Conservation (phyloP, 1,284 basidiomycete species). For the Phlebopus sp. region DNA sequence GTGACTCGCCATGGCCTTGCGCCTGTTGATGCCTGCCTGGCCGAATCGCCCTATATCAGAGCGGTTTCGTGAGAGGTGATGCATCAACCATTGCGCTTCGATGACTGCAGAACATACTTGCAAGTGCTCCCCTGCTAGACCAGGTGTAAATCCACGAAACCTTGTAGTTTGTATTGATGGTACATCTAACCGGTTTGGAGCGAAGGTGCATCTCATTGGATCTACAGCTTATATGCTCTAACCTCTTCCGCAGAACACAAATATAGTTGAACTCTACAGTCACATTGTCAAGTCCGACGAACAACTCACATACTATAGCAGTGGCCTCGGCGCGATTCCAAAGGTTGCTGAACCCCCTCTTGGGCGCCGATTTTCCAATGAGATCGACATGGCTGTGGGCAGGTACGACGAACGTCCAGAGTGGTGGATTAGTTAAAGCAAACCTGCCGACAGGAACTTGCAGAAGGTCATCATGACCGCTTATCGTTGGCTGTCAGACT, state of each 20-base stretch:
- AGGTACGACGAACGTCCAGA: conserved; percentile 16
- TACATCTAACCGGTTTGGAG: conserved; percentile 35
- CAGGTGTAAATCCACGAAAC: conserved; percentile 19
- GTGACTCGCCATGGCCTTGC: too few species aligned
- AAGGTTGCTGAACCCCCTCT: conserved; percentile 14
- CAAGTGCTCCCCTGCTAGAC: conserved; percentile 7
- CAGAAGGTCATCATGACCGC: conserved; percentile 33
- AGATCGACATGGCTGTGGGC: conserved; percentile 31
- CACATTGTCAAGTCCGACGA: conserved; percentile 28
- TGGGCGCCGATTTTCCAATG: conserved; percentile 14
- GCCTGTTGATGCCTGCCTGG: too few species aligned
- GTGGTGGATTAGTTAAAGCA: neutral
- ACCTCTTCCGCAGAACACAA: conserved; percentile 30
- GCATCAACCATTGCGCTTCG: neutral
- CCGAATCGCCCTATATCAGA: neutral
- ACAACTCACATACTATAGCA: conserved; percentile 37
- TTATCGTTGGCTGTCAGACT: conserved; percentile 37
- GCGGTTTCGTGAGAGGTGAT: neutral
- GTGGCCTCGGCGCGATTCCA: conserved; percentile 34
- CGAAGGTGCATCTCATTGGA: conserved; percentile 21
- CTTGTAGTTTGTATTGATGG: conserved; percentile 39
- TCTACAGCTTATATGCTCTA: neutral
- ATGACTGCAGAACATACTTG: conserved; percentile 10
- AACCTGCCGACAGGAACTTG: conserved; percentile 25
- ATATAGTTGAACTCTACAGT: conserved; percentile 36